These are phyloP conservation scores for Arabis hirsuta DNA, from an alignment of 345 rosid genomes.

Conservation along the genomic window DNA sequence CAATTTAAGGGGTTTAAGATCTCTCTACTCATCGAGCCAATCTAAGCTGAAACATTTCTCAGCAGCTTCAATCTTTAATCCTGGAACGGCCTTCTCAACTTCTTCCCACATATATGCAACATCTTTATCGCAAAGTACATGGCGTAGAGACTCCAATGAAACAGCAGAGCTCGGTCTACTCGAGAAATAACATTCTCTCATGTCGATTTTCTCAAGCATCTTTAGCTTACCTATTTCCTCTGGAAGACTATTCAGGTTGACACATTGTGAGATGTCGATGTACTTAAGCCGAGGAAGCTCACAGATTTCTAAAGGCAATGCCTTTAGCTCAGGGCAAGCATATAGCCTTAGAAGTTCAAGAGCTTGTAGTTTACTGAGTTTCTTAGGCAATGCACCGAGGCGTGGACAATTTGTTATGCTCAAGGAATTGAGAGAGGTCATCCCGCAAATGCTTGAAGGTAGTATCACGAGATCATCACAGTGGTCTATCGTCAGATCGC, in stretches of 20 bases:
- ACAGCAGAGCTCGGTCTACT: slow-evolving; percentile 55
- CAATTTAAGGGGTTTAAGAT: background rate
- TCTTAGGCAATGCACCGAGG: slow-evolving; percentile 54
- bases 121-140: slow-evolving; percentile 76
- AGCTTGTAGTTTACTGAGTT: slow-evolving; percentile 55
- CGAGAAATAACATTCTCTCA: slow-evolving; percentile 75
- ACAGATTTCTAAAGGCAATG: slow-evolving; percentile 61
- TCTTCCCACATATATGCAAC: slow-evolving; percentile 67
- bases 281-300: slow-evolving; percentile 62
- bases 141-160: slow-evolving; percentile 55
- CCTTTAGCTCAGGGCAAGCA: slow-evolving; percentile 71
- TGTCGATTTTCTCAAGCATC: slow-evolving; percentile 81
- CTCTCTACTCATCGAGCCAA: slow-evolving; percentile 67
- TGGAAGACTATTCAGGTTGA: slow-evolving; percentile 64
- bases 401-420: slow-evolving; percentile 92
- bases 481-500: slow-evolving; percentile 76
- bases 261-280: slow-evolving; percentile 81
- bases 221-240: slow-evolving; percentile 57
- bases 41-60: slow-evolving; percentile 65
- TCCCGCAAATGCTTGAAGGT: slow-evolving; percentile 60
- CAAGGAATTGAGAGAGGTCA: slow-evolving; percentile 57
- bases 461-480: slow-evolving; percentile 70
- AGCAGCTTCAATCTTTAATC: slow-evolving; percentile 64
- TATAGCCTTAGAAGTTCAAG: slow-evolving; percentile 66
- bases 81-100: slow-evolving; percentile 46